Evolutionary conservation across 192 early-diverging fungal species (phyloP).

Genomic region (Linnemannia hyalina): DNA sequence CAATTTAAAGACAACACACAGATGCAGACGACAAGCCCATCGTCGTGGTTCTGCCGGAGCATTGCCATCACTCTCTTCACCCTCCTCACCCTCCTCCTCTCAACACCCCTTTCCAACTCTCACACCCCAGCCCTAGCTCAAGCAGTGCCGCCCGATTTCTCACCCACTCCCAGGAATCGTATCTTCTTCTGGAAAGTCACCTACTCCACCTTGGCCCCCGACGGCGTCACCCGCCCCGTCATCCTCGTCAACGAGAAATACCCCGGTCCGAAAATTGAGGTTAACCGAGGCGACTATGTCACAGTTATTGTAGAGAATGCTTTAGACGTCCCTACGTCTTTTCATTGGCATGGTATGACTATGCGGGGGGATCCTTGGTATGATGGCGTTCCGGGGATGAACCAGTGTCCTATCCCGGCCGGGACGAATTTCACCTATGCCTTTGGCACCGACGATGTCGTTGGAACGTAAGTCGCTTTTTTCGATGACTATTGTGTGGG

Average conservation of each 20-base stretch:
- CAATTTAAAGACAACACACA: background rate
- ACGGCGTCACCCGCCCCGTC: constrained; percentile 58
- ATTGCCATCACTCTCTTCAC: background rate
- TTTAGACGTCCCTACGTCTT: constrained; percentile 56
- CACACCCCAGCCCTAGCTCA: constrained; percentile 2
- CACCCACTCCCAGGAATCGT: constrained; percentile 41
- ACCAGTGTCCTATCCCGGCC: constrained; percentile 65
- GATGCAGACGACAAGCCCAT: constrained; percentile 12
- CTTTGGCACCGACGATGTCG: constrained; percentile 52
- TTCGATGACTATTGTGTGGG: background rate
- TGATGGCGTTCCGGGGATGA: constrained; percentile 75
- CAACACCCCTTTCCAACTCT: constrained; percentile 3
- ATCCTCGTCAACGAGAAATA: constrained; percentile 67
- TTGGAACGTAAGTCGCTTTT: constrained; percentile 62
- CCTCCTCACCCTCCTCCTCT: constrained; percentile 4
- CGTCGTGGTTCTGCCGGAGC: constrained; percentile 12
- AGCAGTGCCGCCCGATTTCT: constrained; percentile 41
- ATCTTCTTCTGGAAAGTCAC: constrained; percentile 58
- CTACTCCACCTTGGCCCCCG: constrained; percentile 49
- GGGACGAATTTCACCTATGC: constrained; percentile 58
- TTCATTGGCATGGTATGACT: constrained; percentile 68
- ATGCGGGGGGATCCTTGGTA: constrained; percentile 53
- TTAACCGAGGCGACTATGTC: constrained; percentile 62
- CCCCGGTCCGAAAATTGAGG: constrained; percentile 67
- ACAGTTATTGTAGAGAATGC: constrained; percentile 62